phyloP scores from a whole-genome alignment of 306 rosid genomes.

The Lathyrus tuberosus region DNA sequence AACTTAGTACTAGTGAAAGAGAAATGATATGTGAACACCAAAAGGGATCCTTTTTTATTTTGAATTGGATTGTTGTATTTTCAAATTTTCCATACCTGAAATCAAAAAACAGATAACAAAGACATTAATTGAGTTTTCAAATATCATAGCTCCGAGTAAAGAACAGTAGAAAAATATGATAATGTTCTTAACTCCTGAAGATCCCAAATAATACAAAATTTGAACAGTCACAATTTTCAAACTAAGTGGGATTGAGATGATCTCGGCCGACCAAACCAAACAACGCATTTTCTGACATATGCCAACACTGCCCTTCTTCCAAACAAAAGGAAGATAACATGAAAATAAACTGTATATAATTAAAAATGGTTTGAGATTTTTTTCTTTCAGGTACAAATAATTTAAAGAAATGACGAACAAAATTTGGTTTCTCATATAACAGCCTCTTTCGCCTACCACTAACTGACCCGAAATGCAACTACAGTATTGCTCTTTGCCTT shows the following conservation, averaged over 20 bases:
- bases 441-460: conserved; percentile 17
- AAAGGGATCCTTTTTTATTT: neutral
- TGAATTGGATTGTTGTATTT: no score
- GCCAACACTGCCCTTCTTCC: conserved; percentile 8
- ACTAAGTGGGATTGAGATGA: conserved; percentile 14
- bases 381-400: conserved; percentile 14
- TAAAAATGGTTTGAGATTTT: neutral
- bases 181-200: neutral
- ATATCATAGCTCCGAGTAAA: no score
- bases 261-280: neutral
- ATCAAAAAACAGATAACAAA: no score
- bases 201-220: neutral
- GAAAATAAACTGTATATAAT: neutral
- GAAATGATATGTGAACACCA: no score
- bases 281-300: neutral
- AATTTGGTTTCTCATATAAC: conserved; percentile 10
- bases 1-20: neutral
- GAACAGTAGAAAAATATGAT: no score
- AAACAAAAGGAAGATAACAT: conserved; percentile 13
- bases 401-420: conserved; percentile 28
- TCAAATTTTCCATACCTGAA: no score
- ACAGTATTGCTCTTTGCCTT: conserved; percentile 58
- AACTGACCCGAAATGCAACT: conserved; percentile 29
- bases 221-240: neutral
- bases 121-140: no score